Evolutionary conservation across 768 basidiomycete genomes (phyloP), one percentile per base, ranked within the genome.

Genomic region (Tulasnella sp.): DNA sequence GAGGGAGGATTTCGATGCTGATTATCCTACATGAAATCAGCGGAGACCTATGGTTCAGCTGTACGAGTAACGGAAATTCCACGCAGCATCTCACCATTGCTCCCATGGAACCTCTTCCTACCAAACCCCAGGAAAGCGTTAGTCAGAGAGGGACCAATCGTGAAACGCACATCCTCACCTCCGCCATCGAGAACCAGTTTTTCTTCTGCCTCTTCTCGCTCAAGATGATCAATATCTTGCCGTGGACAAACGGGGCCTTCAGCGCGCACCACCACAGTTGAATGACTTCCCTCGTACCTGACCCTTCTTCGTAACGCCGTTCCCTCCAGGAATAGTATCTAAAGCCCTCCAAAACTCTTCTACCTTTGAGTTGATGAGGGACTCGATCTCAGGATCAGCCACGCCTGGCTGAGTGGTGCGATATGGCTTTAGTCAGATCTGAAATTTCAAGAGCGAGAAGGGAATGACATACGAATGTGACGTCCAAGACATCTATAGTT

Each of bases 31-130:
- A 31, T 36, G 36, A 34, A 56, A 21, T 72, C 19, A 38, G n/a
- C 36, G 24, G 31, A 74, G 4, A 62, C 31, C n/a, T 4, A 46
- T 75, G 38, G 75, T 2, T 52, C 48, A 56, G 44, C 4, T 24
- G 8, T 75, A 80, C 58, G 24, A 62, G 71, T 19, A 2, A 18
- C 38, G 14, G 76, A 56, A 73, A 71, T 40, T 76, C 19, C 75
- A 39, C 48, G 27, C 58, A 56, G 3, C 36, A 18, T 79, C 87
- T 8, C 18, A 93, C 94, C 94, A 95, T 85, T 93, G 91, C 84
- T 95, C 94, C 94, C 94, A 95, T 76, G 93, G 90, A 19, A 94
- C 90, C 36, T 95, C 93, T 83, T 95, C 94, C 85, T 95, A 81
- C 21, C 62, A 36, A 14, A 36, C n/a, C 39, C 1, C 31, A 16